phyloP scores from a whole-genome alignment of 139 green algal species.

The Trebouxia sp. region DNA sequence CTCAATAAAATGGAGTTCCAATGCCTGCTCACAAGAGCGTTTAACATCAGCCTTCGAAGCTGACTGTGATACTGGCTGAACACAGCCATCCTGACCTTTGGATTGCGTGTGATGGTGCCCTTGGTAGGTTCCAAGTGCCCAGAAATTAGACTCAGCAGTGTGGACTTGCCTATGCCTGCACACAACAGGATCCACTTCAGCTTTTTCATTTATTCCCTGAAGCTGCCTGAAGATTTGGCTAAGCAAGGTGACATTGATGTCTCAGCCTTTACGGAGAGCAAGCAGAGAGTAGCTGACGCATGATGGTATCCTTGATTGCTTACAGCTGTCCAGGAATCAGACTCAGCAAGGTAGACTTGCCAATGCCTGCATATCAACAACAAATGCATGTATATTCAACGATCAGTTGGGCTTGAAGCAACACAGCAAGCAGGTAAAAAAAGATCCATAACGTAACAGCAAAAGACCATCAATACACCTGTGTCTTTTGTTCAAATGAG shows the following conservation, averaged over 20 bases:
- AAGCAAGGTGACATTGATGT: slow-evolving; percentile 84
- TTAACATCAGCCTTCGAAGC: too few species aligned
- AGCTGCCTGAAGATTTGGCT: slow-evolving; percentile 82
- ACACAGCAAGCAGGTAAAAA: too few species aligned
- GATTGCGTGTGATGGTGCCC: slow-evolving; percentile 61
- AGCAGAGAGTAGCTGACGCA: slow-evolving; percentile 45
- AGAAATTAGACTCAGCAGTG: slow-evolving; percentile 82
- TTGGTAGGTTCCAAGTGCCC: slow-evolving; percentile 59
- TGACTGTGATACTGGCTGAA: slow-evolving; percentile 98
- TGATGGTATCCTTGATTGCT: slow-evolving; percentile 52
- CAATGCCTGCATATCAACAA: slow-evolving; percentile 52
- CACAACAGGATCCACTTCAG: not conserved
- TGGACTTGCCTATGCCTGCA: slow-evolving; percentile 83
- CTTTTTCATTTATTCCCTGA: too few species aligned
- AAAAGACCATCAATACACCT: too few species aligned
- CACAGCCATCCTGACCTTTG: slow-evolving; percentile 74
- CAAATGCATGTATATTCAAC: too few species aligned
- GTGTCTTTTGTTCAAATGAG: too few species aligned
- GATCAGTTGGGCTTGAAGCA: too few species aligned
- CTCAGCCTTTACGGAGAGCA: slow-evolving; percentile 49
- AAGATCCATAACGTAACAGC: too few species aligned
- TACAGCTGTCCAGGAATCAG: slow-evolving; percentile 75
- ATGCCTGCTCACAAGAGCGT: slow-evolving; percentile 53
- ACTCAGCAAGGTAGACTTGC: slow-evolving; percentile 88
- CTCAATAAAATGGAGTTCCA: not conserved